Base-by-base conservation (phyloP, 306 rosid genomes). In the Arachis stenosperma region DNA sequence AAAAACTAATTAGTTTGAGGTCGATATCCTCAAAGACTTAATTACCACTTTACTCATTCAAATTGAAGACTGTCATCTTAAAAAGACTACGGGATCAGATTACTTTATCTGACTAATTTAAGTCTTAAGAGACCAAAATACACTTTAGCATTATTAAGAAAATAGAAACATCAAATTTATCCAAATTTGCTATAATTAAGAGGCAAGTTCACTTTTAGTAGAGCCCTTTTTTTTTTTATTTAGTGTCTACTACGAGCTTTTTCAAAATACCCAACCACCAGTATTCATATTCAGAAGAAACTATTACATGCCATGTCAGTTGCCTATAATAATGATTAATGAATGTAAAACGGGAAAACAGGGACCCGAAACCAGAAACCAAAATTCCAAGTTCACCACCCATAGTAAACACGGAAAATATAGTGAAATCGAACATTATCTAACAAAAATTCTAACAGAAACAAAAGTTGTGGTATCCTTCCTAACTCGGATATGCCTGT, bases 401-500 rank as follows among this genome's bases (percentile, higher is more conserved):
- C 43, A 9, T 67, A 74, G 47, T 66, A 71, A 79, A 70, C 65
- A 36, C 64, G 64, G 14, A 37, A 72, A 42, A 51, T 42, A 61
- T 52, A 70, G 12, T 68, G 61, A 61, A 66, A 76, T 57, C 51
- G 13, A 58, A 68, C 79, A 73, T 54, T 42, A 76, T 67, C 79
- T 83, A 77, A 73, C 59, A 68, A 80, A 79, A 76, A 63, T 50
- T 76, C 52, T 69, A 74, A 67, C 75, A 67, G 64, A 36, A 71
- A 70, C 77, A 67, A 55, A 65, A 37, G 74, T 65, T 51, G 50
- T 52, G 12, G 27, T 79, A 67, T 83, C 74, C 69, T 67, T 83
- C 82, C 81, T 65, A 76, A 76, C 80, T 80, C 75, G 68, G 13
- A 71, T 33, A 33, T 83, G 54, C 68, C 51, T 68, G 80, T 64